Evolutionary conservation across 495 filamentous ascomycete species (phyloP).

Genomic region (Penicillium herquei): DNA sequence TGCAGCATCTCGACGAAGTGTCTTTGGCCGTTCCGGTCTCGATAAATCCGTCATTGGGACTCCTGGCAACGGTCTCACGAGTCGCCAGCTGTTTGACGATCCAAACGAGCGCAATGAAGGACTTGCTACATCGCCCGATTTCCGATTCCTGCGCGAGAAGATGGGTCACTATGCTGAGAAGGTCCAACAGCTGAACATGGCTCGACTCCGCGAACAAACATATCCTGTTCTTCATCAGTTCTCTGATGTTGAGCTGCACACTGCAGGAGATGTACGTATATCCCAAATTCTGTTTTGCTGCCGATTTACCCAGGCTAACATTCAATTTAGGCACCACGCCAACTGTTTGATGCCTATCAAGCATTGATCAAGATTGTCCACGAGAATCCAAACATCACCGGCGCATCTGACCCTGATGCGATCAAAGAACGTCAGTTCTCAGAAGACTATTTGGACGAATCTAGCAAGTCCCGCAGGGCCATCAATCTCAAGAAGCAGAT

Average conservation of each 20-base stretch:
- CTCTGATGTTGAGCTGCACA: constrained; percentile 63
- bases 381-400: constrained; percentile 57
- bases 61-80: constrained; percentile 56
- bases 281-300: not conserved
- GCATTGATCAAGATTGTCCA: constrained; percentile 71
- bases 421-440: constrained; percentile 76
- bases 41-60: constrained; percentile 83
- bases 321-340: constrained; percentile 51
- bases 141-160: constrained; percentile 74
- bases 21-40: constrained; percentile 69
- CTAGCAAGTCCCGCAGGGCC: constrained; percentile 56
- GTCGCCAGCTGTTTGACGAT: constrained; percentile 63
- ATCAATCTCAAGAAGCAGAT: constrained; percentile 69
- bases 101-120: constrained; percentile 53
- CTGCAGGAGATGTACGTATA: constrained; percentile 59
- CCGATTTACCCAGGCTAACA: constrained; percentile 1
- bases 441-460: constrained; percentile 68
- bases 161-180: constrained; percentile 73
- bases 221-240: constrained; percentile 74
- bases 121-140: constrained; percentile 53
- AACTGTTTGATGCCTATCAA: constrained; percentile 74
- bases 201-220: constrained; percentile 59
- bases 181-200: constrained; percentile 71
- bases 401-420: constrained; percentile 50
- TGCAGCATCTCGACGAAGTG: constrained; percentile 51